Evolutionary conservation across 805 yeast species (phyloP).

Genomic region (Pichia cephalocereana): DNA sequence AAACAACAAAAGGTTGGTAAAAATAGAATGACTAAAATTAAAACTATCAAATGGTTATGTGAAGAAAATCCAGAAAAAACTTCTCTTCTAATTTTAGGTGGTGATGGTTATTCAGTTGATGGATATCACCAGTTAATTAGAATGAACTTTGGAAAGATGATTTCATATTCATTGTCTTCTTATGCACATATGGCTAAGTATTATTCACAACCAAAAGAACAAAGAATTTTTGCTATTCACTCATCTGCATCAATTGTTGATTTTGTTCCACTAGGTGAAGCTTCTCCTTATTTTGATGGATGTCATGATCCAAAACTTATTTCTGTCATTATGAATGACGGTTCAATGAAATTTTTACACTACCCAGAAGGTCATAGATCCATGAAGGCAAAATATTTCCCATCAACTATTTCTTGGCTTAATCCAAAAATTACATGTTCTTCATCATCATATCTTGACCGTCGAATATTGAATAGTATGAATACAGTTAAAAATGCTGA

Average conservation of each 20-base stretch:
- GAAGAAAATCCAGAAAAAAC: slow-evolving; percentile 75
- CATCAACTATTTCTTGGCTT: slow-evolving; percentile 72
- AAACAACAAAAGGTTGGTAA: slow-evolving; percentile 11
- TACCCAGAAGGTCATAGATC: slow-evolving; percentile 48
- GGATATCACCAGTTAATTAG: slow-evolving; percentile 40
- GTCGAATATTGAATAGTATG: slow-evolving; percentile 22
- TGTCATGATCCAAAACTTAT: slow-evolving; percentile 66
- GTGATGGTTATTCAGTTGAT: slow-evolving; percentile 38
- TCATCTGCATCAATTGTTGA: slow-evolving; percentile 34
- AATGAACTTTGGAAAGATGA: slow-evolving; percentile 72
- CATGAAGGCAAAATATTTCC: slow-evolving; percentile 53
- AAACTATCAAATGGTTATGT: slow-evolving; percentile 67
- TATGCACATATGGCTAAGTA: slow-evolving; percentile 75
- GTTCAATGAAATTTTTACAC: slow-evolving; percentile 53
- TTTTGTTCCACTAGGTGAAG: slow-evolving; percentile 45
- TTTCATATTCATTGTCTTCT: slow-evolving; percentile 71
- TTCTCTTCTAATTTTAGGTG: slow-evolving; percentile 61
- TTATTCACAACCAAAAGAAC: slow-evolving; percentile 53
- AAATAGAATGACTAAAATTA: slow-evolving; percentile 33
- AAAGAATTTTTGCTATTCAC: slow-evolving; percentile 47
- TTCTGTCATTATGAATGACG: slow-evolving; percentile 49
- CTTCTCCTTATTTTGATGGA: slow-evolving; percentile 74
- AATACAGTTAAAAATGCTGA: slow-evolving; percentile 35
- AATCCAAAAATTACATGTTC: slow-evolving; percentile 61
- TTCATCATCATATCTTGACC: slow-evolving; percentile 35